A percentile compares a stretch with the other conserved stretches of the same genome.
phyloP scores from a whole-genome alignment of 352 stramenopile species.

The Phytophthora melonis region DNA sequence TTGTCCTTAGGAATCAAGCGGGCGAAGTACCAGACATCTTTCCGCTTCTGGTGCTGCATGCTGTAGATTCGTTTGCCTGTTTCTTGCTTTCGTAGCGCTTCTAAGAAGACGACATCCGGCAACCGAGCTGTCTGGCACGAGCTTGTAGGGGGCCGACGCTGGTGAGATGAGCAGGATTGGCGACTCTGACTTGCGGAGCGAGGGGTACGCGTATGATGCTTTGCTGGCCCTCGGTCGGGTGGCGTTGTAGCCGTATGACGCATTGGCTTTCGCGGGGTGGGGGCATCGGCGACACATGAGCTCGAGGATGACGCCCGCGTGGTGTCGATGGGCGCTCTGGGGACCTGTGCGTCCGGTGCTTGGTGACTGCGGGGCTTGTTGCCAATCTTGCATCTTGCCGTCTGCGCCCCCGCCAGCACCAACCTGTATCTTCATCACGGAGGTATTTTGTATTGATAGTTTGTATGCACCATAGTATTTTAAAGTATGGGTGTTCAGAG shows the following conservation, averaged over 20 bases:
- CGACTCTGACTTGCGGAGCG: neutral
- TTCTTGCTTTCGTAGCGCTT: neutral
- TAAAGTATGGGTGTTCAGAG: neutral
- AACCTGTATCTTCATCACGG: neutral
- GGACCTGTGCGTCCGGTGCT: no score
- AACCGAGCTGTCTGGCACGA: neutral
- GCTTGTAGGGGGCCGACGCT: neutral
- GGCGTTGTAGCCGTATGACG: neutral
- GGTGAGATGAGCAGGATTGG: neutral
- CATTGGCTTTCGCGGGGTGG: neutral
- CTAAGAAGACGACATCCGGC: neutral
- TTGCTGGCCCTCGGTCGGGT: neutral
- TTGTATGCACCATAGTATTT: no score
- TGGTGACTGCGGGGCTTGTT: neutral
- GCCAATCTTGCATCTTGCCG: neutral
- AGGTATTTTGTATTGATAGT: neutral
- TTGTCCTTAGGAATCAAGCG: conserved; percentile 1
- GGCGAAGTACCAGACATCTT: conserved; percentile 14
- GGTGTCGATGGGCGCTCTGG: neutral
- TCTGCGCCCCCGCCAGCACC: neutral
- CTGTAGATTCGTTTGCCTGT: neutral
- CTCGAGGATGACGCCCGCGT: neutral
- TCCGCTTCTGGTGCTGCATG: conserved; percentile 12
- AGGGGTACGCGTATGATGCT: neutral
- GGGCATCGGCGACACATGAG: neutral